Evolutionary conservation across 2,329 filamentous ascomycete genomes (phyloP), one percentile per base, ranked within the genome.

Genomic region (Colletotrichum acutatum): DNA sequence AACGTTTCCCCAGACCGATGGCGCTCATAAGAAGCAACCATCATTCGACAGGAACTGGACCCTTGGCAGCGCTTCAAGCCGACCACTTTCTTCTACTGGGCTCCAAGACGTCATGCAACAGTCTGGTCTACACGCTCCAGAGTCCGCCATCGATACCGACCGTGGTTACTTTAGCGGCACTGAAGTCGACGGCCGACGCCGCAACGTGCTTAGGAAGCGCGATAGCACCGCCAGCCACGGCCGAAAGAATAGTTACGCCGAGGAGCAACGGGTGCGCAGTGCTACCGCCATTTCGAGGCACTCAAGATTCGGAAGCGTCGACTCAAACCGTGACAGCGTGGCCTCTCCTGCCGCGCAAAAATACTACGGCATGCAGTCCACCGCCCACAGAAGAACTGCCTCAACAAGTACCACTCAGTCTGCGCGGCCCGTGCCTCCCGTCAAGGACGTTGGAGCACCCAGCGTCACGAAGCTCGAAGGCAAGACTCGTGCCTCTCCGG

Each of bases 91-190:
- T 4, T 89, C 88, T 3, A 82, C 87, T 19, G 88, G 87, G 16
- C 78, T 87, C 37, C 84, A 87, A 34, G 87, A 89, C 66, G 77
- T 83, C 7, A 65, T 83, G 61, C 80, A 82, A 26, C 79, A 79
- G 26, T 83, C 84, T 1, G 78, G 79, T 16, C 71, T 78, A 16
- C 80, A 84, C 14, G 77, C 83, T 16, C 85, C 85, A 74, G 87
- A 90, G 72, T 86, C 86, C 9, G 83, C 84, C 19, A 82, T 86
- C 28, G 94, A 97, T 74, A 82, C 94, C 19, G 97, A 98, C 78
- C 90, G 95, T 46, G 96, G 95, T 28, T 98, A 98, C 82, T 98
- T 98, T 79, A 98, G 96, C 8, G 95, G 95, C 3, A 93, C 93
- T 19, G 96, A 98, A 78, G 86, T 91, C 12, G 95, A 98, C 75